Conservation (phyloP, 352 stramenopile species). For the Globisporangium solare region DNA sequence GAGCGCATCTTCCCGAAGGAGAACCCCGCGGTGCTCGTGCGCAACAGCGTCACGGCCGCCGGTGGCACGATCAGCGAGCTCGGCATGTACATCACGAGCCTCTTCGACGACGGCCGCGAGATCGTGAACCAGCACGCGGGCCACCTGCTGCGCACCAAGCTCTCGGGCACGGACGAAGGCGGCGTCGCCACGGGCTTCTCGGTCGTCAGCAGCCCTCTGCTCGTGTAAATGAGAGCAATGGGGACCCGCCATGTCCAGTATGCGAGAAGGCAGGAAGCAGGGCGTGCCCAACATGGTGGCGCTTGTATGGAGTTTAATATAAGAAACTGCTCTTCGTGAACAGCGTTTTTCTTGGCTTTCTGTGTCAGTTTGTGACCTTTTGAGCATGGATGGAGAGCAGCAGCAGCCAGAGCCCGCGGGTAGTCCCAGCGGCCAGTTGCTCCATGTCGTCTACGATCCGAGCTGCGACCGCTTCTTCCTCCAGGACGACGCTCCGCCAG, state of each 20-base stretch:
- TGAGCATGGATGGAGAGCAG: no score
- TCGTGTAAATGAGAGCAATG: slow-evolving; percentile 45
- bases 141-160: slow-evolving; percentile 95
- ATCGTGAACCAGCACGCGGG: slow-evolving; percentile 93
- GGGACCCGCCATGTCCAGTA: background rate
- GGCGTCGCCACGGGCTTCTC: slow-evolving; percentile 94
- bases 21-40: slow-evolving; percentile 72
- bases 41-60: slow-evolving; percentile 59
- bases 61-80: slow-evolving; percentile 93
- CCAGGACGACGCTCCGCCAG: slow-evolving; percentile 15
- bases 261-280: background rate
- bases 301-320: no score
- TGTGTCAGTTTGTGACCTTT: no score
- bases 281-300: no score
- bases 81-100: slow-evolving; percentile 91
- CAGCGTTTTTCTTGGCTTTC: no score
- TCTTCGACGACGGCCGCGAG: slow-evolving; percentile 78
- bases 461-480: slow-evolving; percentile 46
- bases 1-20: slow-evolving; percentile 92
- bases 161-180: slow-evolving; percentile 94
- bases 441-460: slow-evolving; percentile 42
- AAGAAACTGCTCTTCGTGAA: no score
- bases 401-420: background rate
- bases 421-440: slow-evolving; percentile 18
- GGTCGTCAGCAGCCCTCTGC: slow-evolving; percentile 87